Percentiles rank a stretch among this genome's conserved stretches.
phyloP scores from a whole-genome alignment of 257 asterid species.

The Hygrophila difformis region DNA sequence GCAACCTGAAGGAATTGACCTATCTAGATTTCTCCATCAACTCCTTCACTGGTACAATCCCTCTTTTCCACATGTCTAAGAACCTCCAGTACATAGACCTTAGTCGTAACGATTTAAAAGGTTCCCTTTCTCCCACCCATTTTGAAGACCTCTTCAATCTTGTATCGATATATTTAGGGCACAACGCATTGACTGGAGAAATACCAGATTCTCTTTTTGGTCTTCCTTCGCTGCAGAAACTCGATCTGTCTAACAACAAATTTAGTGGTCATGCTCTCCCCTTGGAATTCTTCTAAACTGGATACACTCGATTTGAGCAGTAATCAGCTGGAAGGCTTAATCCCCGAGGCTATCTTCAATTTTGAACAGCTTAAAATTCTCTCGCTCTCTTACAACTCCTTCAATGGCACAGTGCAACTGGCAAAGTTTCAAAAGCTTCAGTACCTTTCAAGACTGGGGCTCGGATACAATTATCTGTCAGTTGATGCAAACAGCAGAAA shows the following conservation, averaged over 20 bases:
- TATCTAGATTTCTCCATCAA: constrained; percentile 29
- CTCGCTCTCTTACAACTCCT: constrained; percentile 29
- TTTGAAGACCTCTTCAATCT: constrained; percentile 34
- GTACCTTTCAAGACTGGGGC: constrained; percentile 38
- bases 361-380: constrained; percentile 22
- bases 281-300: constrained; percentile 14
- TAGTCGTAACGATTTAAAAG: constrained; percentile 25
- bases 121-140: constrained; percentile 27
- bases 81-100: constrained; percentile 29
- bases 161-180: constrained; percentile 19
- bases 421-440: constrained; percentile 19
- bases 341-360: constrained; percentile 28
- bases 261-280: constrained; percentile 28
- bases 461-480: constrained; percentile 41
- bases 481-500: constrained; percentile 16
- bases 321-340: constrained; percentile 26
- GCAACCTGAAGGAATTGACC: constrained; percentile 23
- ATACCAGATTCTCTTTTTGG: constrained; percentile 33
- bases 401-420: constrained; percentile 23
- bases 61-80: constrained; percentile 28
- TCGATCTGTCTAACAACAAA: constrained; percentile 30
- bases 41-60: constrained; percentile 32
- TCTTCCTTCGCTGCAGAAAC: constrained; percentile 28
- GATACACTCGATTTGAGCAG: constrained; percentile 31
- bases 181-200: constrained; percentile 29